Percentiles rank a stretch among this genome's conserved stretches.
phyloP scores from a whole-genome alignment of 2,329 filamentous ascomycete genomes.

The Fusarium solani-melongenae region DNA sequence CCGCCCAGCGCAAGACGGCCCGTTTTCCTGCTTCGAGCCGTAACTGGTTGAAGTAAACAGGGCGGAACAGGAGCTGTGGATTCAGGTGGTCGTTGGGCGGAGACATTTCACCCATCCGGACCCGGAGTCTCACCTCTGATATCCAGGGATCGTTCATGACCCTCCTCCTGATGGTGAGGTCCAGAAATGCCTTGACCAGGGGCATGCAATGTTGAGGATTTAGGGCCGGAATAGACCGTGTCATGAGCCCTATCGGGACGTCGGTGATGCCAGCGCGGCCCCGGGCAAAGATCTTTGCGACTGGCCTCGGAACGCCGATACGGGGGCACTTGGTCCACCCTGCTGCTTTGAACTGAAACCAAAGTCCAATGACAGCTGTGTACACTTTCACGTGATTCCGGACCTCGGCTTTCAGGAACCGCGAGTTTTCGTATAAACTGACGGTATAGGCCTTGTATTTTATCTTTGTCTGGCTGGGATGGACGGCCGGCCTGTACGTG shows the following conservation, averaged over 20 bases:
- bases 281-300: not conserved
- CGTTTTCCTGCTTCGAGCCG: not conserved
- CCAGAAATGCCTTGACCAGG: conserved; percentile 2
- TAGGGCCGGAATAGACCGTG: conserved; percentile 9
- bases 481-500: not conserved
- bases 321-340: not conserved
- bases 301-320: conserved; percentile 4
- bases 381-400: not conserved
- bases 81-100: not conserved
- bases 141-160: not conserved
- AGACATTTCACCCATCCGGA: conserved; percentile 13
- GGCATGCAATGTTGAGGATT: not conserved
- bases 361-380: not conserved
- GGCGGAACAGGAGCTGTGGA: conserved; percentile 10
- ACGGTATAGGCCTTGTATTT: not conserved
- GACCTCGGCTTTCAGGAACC: not conserved
- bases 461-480: not conserved
- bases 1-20: not conserved
- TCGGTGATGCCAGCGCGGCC: not conserved
- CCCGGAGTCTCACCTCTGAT: conserved; percentile 7
- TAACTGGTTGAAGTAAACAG: conserved; percentile 39
- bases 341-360: not conserved
- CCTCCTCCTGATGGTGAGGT: not conserved
- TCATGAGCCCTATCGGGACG: conserved; percentile 4
- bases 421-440: not conserved